phyloP scores from a whole-genome alignment of 768 basidiomycete species.

The Podaxis carcinomalis region DNA sequence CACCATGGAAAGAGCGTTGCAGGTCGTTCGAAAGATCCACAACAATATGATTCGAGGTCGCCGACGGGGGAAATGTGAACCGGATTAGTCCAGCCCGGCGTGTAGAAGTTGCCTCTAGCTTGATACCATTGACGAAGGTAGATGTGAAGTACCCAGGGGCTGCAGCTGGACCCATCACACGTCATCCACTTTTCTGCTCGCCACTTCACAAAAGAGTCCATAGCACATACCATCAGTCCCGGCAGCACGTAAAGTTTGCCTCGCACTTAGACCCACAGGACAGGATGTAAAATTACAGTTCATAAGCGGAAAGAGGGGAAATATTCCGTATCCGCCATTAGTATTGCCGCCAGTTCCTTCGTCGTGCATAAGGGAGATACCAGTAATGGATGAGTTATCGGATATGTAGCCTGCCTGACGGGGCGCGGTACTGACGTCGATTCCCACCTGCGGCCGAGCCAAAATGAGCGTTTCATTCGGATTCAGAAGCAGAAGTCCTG shows the following conservation, averaged over 20 bases:
- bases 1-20: constrained; percentile 44
- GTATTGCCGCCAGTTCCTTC: constrained; percentile 53
- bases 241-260: constrained; percentile 37
- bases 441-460: constrained; percentile 35
- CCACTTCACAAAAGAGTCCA: not conserved
- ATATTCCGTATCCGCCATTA: constrained; percentile 46
- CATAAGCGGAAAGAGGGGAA: constrained; percentile 43
- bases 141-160: constrained; percentile 46
- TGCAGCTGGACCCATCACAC: constrained; percentile 28
- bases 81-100: constrained; percentile 56
- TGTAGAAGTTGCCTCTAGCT: constrained; percentile 56
- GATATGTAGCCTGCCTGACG: constrained; percentile 48
- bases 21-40: constrained; percentile 42
- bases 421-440: constrained; percentile 45
- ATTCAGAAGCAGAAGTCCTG: not conserved
- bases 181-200: not conserved
- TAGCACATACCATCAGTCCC: constrained; percentile 34
- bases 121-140: constrained; percentile 40
- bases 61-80: constrained; percentile 44
- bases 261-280: constrained; percentile 35
- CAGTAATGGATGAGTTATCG: constrained; percentile 39
- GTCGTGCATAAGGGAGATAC: constrained; percentile 49
- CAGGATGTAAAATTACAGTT: constrained; percentile 39
- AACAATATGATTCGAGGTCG: constrained; percentile 45
- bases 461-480: not conserved